These are phyloP conservation scores for Mycena polygramma DNA, from an alignment of 768 basidiomycete species.

Conservation along the genomic window DNA sequence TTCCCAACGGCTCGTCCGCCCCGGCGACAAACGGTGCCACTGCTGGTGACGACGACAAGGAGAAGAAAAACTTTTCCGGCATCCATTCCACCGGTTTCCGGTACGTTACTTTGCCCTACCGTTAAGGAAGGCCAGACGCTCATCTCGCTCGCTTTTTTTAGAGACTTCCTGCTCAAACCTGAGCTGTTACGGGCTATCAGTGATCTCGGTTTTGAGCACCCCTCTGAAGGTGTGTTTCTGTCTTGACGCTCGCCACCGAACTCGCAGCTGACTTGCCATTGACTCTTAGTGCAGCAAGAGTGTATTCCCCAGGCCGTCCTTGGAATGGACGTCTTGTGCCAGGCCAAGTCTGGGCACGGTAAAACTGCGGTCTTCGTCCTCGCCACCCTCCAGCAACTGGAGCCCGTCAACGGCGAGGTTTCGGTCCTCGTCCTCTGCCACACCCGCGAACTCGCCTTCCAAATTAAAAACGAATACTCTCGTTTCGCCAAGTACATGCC, in stretches of 20 bases:
- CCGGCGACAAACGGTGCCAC: slow-evolving; percentile 64
- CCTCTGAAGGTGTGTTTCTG: slow-evolving; percentile 87
- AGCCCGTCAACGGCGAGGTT: slow-evolving; percentile 98
- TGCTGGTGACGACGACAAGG: slow-evolving; percentile 76
- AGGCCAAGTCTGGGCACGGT: slow-evolving; percentile 98
- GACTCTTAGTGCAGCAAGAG: slow-evolving; percentile 92
- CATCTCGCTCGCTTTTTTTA: slow-evolving; percentile 51
- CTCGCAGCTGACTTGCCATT: slow-evolving; percentile 7
- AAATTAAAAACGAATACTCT: slow-evolving; percentile 99
- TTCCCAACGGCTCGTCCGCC: slow-evolving; percentile 68
- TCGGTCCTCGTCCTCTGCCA: slow-evolving; percentile 98
- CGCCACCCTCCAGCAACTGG: slow-evolving; percentile 97
- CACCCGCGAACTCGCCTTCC: slow-evolving; percentile 98
- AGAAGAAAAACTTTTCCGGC: slow-evolving; percentile 98
- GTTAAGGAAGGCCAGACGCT: slow-evolving; percentile 18
- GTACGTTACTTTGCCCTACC: slow-evolving; percentile 57
- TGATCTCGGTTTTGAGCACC: slow-evolving; percentile 99
- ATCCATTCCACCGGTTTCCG: slow-evolving; percentile 99
- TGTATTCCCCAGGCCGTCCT: slow-evolving; percentile 99
- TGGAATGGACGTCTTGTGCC: slow-evolving; percentile 99
- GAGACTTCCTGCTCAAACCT: slow-evolving; percentile 98
- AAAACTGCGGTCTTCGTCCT: slow-evolving; percentile 99
- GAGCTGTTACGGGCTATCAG: slow-evolving; percentile 97
- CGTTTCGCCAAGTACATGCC: slow-evolving; percentile 99
- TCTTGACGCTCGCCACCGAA: neutral